Evolutionary conservation across 2,329 filamentous ascomycete genomes (phyloP).

Genomic region (Penicillium freii): DNA sequence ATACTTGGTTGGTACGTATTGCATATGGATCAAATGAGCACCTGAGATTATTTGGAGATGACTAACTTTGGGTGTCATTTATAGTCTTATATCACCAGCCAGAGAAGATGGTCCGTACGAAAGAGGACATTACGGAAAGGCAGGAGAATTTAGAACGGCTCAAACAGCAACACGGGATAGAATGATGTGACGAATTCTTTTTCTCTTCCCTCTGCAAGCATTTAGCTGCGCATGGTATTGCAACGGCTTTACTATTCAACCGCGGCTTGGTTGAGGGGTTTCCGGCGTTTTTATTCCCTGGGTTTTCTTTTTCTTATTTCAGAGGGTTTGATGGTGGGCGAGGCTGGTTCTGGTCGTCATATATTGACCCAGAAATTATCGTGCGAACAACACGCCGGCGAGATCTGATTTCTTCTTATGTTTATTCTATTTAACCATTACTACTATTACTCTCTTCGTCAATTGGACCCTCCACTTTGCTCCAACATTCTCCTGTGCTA

Average conservation of each 20-base stretch:
- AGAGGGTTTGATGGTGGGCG: slow-evolving; percentile 28
- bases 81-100: slow-evolving; percentile 71
- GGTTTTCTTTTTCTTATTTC: slow-evolving; percentile 32
- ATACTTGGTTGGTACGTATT: slow-evolving; percentile 86
- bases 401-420: slow-evolving; percentile 18
- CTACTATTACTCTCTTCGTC: slow-evolving; percentile 10
- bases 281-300: slow-evolving; percentile 40
- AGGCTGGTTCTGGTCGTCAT: slow-evolving; percentile 17
- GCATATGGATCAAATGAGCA: not conserved
- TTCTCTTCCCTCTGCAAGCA: slow-evolving; percentile 37
- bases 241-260: slow-evolving; percentile 31
- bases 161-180: slow-evolving; percentile 97
- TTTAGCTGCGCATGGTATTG: slow-evolving; percentile 31
- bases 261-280: slow-evolving; percentile 41
- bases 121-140: slow-evolving; percentile 89
- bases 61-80: not conserved
- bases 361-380: slow-evolving; percentile 8
- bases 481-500: not conserved
- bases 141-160: slow-evolving; percentile 97
- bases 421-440: slow-evolving; percentile 18
- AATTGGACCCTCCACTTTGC: slow-evolving; percentile 12
- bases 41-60: not conserved
- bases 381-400: slow-evolving; percentile 4
- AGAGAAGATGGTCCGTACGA: slow-evolving; percentile 78
- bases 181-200: slow-evolving; percentile 61